Evolutionary conservation across 2,329 filamentous ascomycete species (phyloP).

Genomic region (Calonectria henricotiae): DNA sequence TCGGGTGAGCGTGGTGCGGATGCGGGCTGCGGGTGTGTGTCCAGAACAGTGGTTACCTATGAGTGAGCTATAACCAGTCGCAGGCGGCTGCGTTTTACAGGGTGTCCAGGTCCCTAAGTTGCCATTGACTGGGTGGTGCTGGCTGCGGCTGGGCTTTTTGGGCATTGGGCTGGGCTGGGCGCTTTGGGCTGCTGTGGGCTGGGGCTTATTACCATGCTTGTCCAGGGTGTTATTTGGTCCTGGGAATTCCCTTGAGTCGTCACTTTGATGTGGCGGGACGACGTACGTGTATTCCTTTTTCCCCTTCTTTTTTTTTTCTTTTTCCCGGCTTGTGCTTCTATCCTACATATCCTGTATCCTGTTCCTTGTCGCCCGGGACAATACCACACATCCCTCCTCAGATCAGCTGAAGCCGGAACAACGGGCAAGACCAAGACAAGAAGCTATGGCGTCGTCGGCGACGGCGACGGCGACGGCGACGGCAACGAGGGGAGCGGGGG

Average conservation of each 20-base stretch:
- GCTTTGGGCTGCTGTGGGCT: slow-evolving; percentile 28
- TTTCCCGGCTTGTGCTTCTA: neutral
- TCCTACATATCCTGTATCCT: neutral
- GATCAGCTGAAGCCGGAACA: slow-evolving; percentile 9
- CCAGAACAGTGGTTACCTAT: slow-evolving; percentile 14
- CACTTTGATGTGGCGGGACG: slow-evolving; percentile 9
- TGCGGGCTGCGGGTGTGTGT: slow-evolving; percentile 28
- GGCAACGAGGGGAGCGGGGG: neutral
- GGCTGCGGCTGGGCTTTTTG: slow-evolving; percentile 29
- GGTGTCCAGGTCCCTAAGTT: slow-evolving; percentile 20
- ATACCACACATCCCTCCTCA: slow-evolving; percentile 20
- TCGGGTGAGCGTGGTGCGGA: slow-evolving; percentile 32
- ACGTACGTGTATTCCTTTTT: slow-evolving; percentile 12
- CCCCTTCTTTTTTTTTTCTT: neutral
- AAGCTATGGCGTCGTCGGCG: neutral
- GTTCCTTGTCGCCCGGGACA: slow-evolving; percentile 10
- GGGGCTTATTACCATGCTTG: slow-evolving; percentile 20
- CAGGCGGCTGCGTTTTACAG: slow-evolving; percentile 19
- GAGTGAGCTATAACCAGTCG: slow-evolving; percentile 19
- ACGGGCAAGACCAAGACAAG: neutral
- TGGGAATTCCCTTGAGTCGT: slow-evolving; percentile 10
- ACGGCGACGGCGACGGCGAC: neutral
- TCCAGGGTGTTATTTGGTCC: slow-evolving; percentile 16
- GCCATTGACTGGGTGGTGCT: slow-evolving; percentile 15
- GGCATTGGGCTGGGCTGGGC: slow-evolving; percentile 32